A percentile compares a stretch with the other conserved stretches of the same genome.
Conservation (phyloP, 1,284 basidiomycete genomes). For the Cutaneotrichosporon sp. region DNA sequence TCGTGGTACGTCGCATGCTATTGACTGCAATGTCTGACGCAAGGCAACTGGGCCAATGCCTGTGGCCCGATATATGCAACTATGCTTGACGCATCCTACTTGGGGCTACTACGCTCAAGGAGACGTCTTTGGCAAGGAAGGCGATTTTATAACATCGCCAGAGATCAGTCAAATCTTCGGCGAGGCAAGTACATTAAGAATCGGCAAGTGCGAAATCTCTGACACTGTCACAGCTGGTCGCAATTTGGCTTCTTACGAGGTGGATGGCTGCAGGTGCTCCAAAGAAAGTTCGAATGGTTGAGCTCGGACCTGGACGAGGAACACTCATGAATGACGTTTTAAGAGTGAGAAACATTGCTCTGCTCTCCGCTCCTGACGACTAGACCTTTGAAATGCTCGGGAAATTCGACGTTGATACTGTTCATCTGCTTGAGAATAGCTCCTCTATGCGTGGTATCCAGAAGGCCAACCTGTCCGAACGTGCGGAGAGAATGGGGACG, state of each 20-base stretch:
- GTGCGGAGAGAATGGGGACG: constrained; percentile 31
- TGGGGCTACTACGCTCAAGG: constrained; percentile 81
- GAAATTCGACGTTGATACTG: constrained; percentile 50
- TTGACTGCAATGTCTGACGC: neutral
- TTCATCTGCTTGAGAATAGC: constrained; percentile 81
- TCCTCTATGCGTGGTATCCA: constrained; percentile 63
- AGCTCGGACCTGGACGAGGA: constrained; percentile 90
- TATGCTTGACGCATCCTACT: constrained; percentile 78
- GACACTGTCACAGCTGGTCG: constrained; percentile 61
- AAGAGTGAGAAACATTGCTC: constrained; percentile 55
- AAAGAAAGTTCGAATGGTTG: constrained; percentile 65
- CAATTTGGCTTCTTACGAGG: constrained; percentile 76
- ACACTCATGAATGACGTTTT: constrained; percentile 90
- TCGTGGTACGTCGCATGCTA: neutral
- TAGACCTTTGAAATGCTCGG: constrained; percentile 36
- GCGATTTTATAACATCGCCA: constrained; percentile 95
- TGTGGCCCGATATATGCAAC: constrained; percentile 79
- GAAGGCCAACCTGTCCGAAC: constrained; percentile 52
- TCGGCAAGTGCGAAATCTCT: too few relatives aligned
- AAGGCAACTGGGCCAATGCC: constrained; percentile 82
- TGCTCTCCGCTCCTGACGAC: neutral
- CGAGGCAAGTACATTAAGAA: constrained; percentile 55
- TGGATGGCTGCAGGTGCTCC: constrained; percentile 62
- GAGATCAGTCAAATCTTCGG: constrained; percentile 97
- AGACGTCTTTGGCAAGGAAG: constrained; percentile 75